These are phyloP conservation scores for Dactylellina sp. DNA, from an alignment of 2,329 filamentous ascomycete genomes.

Conservation along the genomic window DNA sequence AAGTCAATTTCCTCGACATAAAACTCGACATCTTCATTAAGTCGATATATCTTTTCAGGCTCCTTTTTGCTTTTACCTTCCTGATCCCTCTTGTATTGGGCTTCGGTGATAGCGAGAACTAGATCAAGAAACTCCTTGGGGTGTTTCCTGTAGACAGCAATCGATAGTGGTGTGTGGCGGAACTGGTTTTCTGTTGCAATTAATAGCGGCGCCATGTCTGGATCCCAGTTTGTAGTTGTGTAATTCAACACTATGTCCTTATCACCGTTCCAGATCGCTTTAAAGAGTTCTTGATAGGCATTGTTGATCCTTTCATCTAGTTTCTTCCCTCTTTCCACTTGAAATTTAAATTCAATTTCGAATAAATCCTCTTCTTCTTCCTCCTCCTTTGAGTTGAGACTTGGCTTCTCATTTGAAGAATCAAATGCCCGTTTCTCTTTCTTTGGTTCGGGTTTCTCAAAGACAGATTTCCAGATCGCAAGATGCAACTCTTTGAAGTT, in stretches of 20 bases:
- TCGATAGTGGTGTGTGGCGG: slow-evolving; percentile 71
- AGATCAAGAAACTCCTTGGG: slow-evolving; percentile 69
- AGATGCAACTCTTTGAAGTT: slow-evolving; percentile 61
- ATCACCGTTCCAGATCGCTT: slow-evolving; percentile 79
- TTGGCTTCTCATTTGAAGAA: neutral
- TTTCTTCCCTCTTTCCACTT: slow-evolving; percentile 26
- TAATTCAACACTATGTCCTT: slow-evolving; percentile 21
- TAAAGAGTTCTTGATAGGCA: slow-evolving; percentile 65
- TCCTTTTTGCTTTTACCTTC: slow-evolving; percentile 66
- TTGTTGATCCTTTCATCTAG: slow-evolving; percentile 39
- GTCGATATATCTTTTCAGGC: slow-evolving; percentile 57
- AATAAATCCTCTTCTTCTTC: slow-evolving; percentile 16
- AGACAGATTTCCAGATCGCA: slow-evolving; percentile 12
- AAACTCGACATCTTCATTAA: slow-evolving; percentile 61
- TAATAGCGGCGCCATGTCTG: slow-evolving; percentile 74
- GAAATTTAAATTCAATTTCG: slow-evolving; percentile 40
- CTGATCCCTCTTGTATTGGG: slow-evolving; percentile 74
- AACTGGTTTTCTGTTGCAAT: slow-evolving; percentile 67
- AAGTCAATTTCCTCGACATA: slow-evolving; percentile 60
- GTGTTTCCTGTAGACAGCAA: slow-evolving; percentile 72
- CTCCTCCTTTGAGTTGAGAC: slow-evolving; percentile 47
- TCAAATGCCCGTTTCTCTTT: slow-evolving; percentile 34
- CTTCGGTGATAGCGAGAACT: slow-evolving; percentile 76
- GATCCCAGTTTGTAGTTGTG: slow-evolving; percentile 59
- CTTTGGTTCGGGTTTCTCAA: slow-evolving; percentile 59